Conservation (phyloP, 441 rosid genomes). For the Dalechampia spathulata region DNA sequence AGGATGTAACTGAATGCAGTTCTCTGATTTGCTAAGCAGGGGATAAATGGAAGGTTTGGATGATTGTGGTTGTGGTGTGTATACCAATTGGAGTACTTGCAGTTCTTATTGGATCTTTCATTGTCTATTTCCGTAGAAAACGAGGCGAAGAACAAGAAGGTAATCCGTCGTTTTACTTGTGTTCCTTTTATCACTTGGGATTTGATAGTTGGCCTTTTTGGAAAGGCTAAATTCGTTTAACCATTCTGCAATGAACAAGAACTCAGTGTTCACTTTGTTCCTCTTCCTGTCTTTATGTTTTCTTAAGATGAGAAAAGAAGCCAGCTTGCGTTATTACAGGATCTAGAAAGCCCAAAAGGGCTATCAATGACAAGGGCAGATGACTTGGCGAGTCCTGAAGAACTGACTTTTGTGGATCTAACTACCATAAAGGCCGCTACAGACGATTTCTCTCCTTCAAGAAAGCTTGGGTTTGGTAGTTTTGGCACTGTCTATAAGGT, state of each 20-base stretch:
- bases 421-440: slow-evolving; percentile 30
- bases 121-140: neutral
- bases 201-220: neutral
- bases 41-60: slow-evolving; percentile 9
- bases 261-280: neutral
- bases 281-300: neutral
- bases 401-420: slow-evolving; percentile 24
- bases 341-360: slow-evolving; percentile 10
- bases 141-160: slow-evolving; percentile 4
- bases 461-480: slow-evolving; percentile 67
- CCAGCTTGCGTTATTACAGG: slow-evolving; percentile 15
- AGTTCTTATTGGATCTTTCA: neutral
- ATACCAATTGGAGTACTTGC: neutral
- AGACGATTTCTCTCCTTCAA: slow-evolving; percentile 32
- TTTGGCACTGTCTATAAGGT: slow-evolving; percentile 80
- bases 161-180: neutral
- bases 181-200: neutral
- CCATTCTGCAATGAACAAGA: neutral
- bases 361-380: slow-evolving; percentile 16
- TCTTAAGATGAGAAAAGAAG: slow-evolving; percentile 20
- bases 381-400: slow-evolving; percentile 19
- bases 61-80: neutral
- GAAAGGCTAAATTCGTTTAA: neutral
- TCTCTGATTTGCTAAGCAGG: slow-evolving; percentile 6
- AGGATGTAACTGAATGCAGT: neutral